Conservation (phyloP, 768 basidiomycete species). For the Lentinula boryana region DNA sequence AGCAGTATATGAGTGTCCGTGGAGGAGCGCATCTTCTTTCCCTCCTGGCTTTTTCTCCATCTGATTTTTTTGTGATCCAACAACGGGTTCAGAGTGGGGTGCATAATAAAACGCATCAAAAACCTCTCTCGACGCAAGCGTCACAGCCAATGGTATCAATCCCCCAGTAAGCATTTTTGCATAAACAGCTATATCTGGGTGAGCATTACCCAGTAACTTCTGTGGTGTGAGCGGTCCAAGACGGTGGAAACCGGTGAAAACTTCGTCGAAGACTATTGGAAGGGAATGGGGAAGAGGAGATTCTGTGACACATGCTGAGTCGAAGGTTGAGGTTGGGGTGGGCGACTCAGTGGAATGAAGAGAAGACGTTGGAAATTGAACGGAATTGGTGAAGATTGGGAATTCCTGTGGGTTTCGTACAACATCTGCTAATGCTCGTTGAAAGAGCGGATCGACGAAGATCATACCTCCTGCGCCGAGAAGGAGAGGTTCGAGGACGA, state of each 20-base stretch:
- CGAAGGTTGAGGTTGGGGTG: not conserved
- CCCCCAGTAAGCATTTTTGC: conserved; percentile 96
- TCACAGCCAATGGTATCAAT: conserved; percentile 78
- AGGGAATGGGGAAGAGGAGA: conserved; percentile 23
- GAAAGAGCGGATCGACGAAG: conserved; percentile 96
- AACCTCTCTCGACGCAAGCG: conserved; percentile 73
- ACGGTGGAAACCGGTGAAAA: conserved; percentile 90
- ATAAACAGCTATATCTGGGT: conserved; percentile 85
- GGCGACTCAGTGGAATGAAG: not conserved
- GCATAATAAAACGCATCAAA: conserved; percentile 78
- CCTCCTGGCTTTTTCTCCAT: not conserved
- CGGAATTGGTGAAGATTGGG: conserved; percentile 40
- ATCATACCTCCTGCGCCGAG: conserved; percentile 98
- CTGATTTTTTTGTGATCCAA: not conserved
- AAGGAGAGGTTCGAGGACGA: conserved; percentile 86
- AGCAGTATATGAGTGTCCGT: conserved; percentile 95
- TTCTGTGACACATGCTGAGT: not conserved
- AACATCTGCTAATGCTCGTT: conserved; percentile 77
- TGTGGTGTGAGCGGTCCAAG: conserved; percentile 65
- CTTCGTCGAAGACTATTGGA: conserved; percentile 94
- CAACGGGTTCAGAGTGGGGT: conserved; percentile 15
- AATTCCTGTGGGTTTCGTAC: conserved; percentile 48
- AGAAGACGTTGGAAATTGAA: conserved; percentile 16
- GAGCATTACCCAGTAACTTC: conserved; percentile 55
- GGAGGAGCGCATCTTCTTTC: conserved; percentile 64